Base-by-base conservation (phyloP, 2,329 filamentous ascomycete genomes). In the Camillea tinctor region DNA sequence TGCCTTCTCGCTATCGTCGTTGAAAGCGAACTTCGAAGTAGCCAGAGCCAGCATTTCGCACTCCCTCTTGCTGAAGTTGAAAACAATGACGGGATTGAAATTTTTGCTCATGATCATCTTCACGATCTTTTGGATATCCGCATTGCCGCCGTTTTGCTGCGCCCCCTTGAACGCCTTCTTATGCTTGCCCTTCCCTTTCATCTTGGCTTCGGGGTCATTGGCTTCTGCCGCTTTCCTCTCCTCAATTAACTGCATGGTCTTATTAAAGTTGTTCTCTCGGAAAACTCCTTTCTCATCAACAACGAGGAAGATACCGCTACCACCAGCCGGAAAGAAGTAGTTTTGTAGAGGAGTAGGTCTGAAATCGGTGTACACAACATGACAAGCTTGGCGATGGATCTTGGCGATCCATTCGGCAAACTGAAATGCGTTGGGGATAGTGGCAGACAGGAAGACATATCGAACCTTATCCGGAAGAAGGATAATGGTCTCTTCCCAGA, bases 401-500 rank as follows among this genome's bases (percentile, higher is more conserved):
- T 98, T 98, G 69, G 91, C 93, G 70, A 99, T 96, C 95, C 95
- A 99, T 76, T 99, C 94, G 68, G 95, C 95, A 71, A 99, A 99
- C 76, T 99, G 95, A 86, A 98, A 97, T 56, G 95, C 93, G 73
- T 99, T 99, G 57, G 95, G 95, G 64, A 99, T 99, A 1, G 96
- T 99, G 64, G 95, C 95, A 30, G 96, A 99, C 62, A 99, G 81
- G 77, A 99, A 99, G 58, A 99, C 96, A 72, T 98, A 99, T 79
- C 93, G 91, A 67, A 99, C 96, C 83, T 99, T 98, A 81, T 99
- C 95, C 3, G 95, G 95, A 26, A 99, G 83, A 67, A 99, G 84
- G 71, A 99, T 99, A 73, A 99, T 98, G 48, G 95, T 98, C 80
- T 99, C 95, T 76, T 99, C 95, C 95, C 95, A 99, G 2, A 99